Evolutionary conservation across 805 yeast species (phyloP).

Genomic region (Sugiyamaella valdiviana): DNA sequence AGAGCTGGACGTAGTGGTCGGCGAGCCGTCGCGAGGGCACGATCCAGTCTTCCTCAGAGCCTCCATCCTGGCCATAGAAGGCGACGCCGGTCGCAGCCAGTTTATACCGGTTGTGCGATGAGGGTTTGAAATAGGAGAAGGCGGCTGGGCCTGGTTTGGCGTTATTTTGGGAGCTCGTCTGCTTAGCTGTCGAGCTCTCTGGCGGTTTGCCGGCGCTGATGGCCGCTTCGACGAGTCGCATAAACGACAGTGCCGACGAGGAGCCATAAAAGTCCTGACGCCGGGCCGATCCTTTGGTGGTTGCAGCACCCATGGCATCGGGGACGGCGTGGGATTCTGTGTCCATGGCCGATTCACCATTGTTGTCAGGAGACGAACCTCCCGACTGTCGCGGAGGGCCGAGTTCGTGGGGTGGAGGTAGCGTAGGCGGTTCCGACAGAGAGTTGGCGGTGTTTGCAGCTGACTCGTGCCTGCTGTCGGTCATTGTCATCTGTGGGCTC

Average conservation of each 20-base stretch:
- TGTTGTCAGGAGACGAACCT: background rate
- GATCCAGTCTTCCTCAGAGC: slow-evolving; percentile 9
- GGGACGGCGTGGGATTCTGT: background rate
- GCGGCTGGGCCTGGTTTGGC: background rate
- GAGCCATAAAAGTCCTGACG: slow-evolving; percentile 17
- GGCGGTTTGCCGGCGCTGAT: slow-evolving; percentile 9
- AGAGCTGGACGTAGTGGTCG: slow-evolving; percentile 23
- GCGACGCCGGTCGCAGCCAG: background rate
- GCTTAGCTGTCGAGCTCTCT: too few species aligned
- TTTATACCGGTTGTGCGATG: slow-evolving; percentile 1
- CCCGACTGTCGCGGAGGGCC: background rate
- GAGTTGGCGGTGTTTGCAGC: background rate
- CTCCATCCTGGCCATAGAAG: background rate
- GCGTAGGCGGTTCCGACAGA: too few species aligned
- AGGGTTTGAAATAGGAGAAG: background rate
- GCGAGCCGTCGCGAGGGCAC: slow-evolving; percentile 25
- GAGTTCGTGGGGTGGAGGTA: too few species aligned
- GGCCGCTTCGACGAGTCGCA: slow-evolving; percentile 15
- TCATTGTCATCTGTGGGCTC: background rate
- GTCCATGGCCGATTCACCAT: background rate
- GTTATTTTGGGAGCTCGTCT: background rate
- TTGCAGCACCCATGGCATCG: slow-evolving; percentile 16
- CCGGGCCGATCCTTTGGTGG: background rate
- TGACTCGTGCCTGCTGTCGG: background rate
- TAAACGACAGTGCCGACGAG: slow-evolving; percentile 16